These are phyloP conservation scores for Colletotrichum musicola DNA, from an alignment of 2,329 filamentous ascomycete genomes.

Conservation along the genomic window DNA sequence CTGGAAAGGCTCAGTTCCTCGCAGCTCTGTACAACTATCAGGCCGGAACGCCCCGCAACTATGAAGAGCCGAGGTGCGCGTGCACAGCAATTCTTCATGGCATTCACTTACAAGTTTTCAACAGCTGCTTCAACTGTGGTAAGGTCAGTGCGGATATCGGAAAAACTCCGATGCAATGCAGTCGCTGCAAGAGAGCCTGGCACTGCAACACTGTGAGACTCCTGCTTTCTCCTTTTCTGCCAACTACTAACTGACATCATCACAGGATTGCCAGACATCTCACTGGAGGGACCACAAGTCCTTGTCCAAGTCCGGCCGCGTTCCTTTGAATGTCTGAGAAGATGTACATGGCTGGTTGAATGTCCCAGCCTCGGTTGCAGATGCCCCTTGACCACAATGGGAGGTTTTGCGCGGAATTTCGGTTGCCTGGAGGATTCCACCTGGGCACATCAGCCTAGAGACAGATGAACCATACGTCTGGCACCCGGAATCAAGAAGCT, in stretches of 20 bases:
- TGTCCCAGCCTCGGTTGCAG: too few relatives aligned
- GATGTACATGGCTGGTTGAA: too few relatives aligned
- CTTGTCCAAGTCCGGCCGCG: too few relatives aligned
- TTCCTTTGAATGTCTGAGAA: too few relatives aligned
- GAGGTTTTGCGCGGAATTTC: too few relatives aligned
- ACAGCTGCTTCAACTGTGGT: conserved; percentile 44
- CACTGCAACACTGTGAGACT: conserved; percentile 40
- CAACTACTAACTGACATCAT: background rate
- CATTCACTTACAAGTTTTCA: background rate
- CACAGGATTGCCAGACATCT: conserved; percentile 14
- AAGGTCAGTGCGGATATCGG: conserved; percentile 38
- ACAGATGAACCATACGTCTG: too few relatives aligned
- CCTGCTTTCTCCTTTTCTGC: background rate
- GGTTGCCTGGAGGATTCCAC: too few relatives aligned
- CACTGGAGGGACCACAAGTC: conserved; percentile 17
- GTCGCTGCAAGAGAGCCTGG: conserved; percentile 37
- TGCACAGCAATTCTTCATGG: background rate
- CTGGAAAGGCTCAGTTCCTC: conserved; percentile 41
- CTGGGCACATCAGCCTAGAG: too few relatives aligned
- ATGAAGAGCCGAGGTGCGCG: conserved; percentile 36
- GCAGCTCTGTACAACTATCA: conserved; percentile 42
- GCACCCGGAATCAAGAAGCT: too few relatives aligned
- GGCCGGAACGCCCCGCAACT: conserved; percentile 40
- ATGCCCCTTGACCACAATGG: too few relatives aligned
- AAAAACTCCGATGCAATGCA: conserved; percentile 29